Base-by-base conservation (phyloP, 768 basidiomycete genomes). In the Russula sp. region DNA sequence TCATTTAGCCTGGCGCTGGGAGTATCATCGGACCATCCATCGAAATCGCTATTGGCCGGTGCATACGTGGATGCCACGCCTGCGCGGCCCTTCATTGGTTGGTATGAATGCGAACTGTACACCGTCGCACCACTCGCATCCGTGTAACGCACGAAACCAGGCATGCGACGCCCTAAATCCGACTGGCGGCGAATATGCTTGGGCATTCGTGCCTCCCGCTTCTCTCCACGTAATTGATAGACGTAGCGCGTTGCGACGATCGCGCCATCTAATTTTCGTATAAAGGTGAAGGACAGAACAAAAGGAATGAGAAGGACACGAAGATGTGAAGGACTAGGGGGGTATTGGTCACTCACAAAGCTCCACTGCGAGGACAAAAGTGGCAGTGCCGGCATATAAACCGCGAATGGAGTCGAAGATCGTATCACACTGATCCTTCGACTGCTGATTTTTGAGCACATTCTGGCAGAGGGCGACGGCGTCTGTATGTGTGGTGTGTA, bases 321-420 rank as follows among this genome's bases (percentile, higher is more conserved):
- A 49, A 3, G 6, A 38, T n/a, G 13, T 9, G 24, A 5, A 30
- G 6, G 8, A 22, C 11, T 40, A 13, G 49, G 26, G 14, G 22
- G 34, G 53, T 22, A 22, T 20, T 8, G 22, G 8, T 5, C n/a
- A 78, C 86, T 69, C 69, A 87, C 87, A 88, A 22, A 85, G 63
- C 70, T 87, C 85, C 48, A 82, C 70, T 28, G 82, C 53, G 44
- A 88, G 71, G 24, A 87, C 73, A 32, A 76, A 48, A 3, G 73
- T 69, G 0, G 81, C 79, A 40, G 84, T 71, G 30, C 71, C 79
- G 57, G 80, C 75, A 67, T 82, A 83, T 13, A 84, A 73, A 42
- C 78, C 79, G 46, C 76, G 76, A 1, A 81, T 75, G 54, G 82
- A 65, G 55, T 71, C 73, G 22, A 81, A 71, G 36, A 86, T 67